Conservation (phyloP, 106 monocot species). For the Dioscorea alata region DNA sequence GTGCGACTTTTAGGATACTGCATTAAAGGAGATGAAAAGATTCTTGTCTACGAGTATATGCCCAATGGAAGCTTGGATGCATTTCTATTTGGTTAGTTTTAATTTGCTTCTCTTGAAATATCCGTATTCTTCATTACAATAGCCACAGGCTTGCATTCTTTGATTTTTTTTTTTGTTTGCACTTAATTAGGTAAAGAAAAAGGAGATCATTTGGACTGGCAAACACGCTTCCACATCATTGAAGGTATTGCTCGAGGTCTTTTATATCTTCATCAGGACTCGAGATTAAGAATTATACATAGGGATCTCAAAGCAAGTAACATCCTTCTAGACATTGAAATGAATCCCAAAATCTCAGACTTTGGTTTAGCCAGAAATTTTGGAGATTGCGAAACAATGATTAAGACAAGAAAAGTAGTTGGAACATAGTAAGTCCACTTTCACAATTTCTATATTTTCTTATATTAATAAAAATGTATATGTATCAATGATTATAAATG, state of each 20-base stretch:
- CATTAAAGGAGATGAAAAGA: constrained; percentile 22
- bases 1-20: constrained; percentile 31
- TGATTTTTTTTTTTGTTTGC: too few species aligned
- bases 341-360: constrained; percentile 35
- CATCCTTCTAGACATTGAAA: constrained; percentile 15
- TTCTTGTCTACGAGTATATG: constrained; percentile 30
- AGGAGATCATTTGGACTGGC: constrained; percentile 7
- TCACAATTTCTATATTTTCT: too few species aligned
- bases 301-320: constrained; percentile 7
- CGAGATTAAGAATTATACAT: constrained; percentile 5
- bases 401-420: constrained; percentile 10
- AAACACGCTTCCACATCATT: constrained; percentile 11
- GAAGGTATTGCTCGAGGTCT: constrained; percentile 22
- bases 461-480: background rate
- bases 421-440: constrained; percentile 23
- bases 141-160: too few species aligned
- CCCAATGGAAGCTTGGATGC: constrained; percentile 26
- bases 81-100: constrained; percentile 21
- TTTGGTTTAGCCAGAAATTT: constrained; percentile 24
- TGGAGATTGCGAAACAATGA: background rate
- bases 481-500: background rate
- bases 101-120: background rate
- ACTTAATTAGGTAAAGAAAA: background rate
- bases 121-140: background rate
- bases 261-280: constrained; percentile 23